These are phyloP conservation scores for Neodidymelliopsis sp. DNA, from an alignment of 2,329 filamentous ascomycete genomes.

Conservation along the genomic window DNA sequence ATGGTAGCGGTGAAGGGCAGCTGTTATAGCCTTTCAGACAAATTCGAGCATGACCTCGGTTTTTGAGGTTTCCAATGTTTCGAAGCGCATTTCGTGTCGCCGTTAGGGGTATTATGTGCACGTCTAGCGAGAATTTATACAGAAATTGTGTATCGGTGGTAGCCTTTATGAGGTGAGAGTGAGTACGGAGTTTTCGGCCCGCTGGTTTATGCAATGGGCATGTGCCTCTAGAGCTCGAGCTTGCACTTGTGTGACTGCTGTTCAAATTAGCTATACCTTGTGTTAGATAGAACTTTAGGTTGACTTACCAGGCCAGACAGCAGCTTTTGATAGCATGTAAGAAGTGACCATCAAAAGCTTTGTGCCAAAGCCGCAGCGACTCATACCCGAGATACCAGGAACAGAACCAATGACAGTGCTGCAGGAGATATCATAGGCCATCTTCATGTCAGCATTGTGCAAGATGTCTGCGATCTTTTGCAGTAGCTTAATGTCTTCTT, in stretches of 20 bases:
- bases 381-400: constrained; percentile 65
- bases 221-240: constrained; percentile 70
- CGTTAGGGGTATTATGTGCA: background rate
- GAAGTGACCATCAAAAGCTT: constrained; percentile 86
- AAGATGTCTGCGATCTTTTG: constrained; percentile 83
- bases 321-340: constrained; percentile 85
- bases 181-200: constrained; percentile 59
- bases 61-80: background rate
- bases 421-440: constrained; percentile 63
- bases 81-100: constrained; percentile 2
- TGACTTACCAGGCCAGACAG: constrained; percentile 86
- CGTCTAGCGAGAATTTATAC: background rate
- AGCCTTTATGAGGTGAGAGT: constrained; percentile 37
- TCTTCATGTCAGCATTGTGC: constrained; percentile 78
- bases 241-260: constrained; percentile 72
- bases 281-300: background rate
- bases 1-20: no score
- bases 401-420: constrained; percentile 58
- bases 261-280: constrained; percentile 6
- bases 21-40: no score
- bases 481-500: constrained; percentile 87
- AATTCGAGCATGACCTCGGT: no score
- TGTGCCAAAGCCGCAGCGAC: constrained; percentile 75
- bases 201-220: constrained; percentile 68
- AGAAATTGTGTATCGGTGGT: background rate